Base-by-base conservation (phyloP, 2,329 filamentous ascomycete species). In the Phialophora macrospora region DNA sequence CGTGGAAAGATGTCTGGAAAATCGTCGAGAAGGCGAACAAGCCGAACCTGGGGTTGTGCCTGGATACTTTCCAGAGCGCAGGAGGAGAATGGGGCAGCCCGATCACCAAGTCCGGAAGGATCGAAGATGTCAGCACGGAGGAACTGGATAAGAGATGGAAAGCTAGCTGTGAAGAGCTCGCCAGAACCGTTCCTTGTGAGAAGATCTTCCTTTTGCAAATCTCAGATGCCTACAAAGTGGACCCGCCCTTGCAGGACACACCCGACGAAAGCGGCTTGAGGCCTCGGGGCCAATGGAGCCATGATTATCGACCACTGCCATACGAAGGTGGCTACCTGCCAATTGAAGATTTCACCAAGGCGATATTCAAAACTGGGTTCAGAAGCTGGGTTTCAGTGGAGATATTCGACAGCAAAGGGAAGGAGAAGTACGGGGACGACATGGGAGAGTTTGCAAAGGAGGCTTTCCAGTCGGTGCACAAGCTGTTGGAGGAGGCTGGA, bases 151-250 rank as follows among this genome's bases (percentile, higher is more conserved):
- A 75, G 34, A 78, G 78, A 1, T 91, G 87, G 73, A 75, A 77
- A 2, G 74, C 75, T 3, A 89, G 86, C 59, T 77, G 91, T 20
- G 75, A 81, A 1, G 82, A 87, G 52, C 81, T 93, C 1, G 77
- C 80, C 0, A 73, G 72, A 0, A 86, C 83, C 0, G 76, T 93
- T 0, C 88, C 89, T 0, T 77, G 82, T 0, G 86, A 90, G 1
- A 92, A 90, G 79, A 91, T 93, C 46, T 93, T 85, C 73, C 78
- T 93, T 0, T 75, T 93, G 2, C 90, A 93, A 74, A 88, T 93
- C 60, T 89, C 85, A 2, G 90, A 94, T 74, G 91, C 87, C 0
- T 93, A 92, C 74, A 86, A 83, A 70, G 82, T 87, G 44, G 78
- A 80, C 0, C 77, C 81, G 3, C 87, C 89, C 0, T 73, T 93